These are phyloP conservation scores for Phytopythium mirpurense DNA, from an alignment of 352 stramenopile genomes.

Conservation along the genomic window DNA sequence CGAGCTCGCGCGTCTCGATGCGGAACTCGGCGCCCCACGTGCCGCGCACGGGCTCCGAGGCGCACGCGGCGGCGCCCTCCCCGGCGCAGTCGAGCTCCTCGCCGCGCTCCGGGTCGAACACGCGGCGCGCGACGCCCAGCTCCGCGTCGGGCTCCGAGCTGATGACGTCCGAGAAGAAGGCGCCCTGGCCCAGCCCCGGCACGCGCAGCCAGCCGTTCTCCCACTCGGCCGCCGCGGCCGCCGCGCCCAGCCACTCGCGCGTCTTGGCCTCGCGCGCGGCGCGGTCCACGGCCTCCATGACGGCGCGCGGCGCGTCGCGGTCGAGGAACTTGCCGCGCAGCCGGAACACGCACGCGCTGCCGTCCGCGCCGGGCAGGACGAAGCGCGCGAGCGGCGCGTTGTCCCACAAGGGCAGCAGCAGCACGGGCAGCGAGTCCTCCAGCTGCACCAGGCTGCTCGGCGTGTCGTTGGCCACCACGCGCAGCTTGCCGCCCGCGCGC, in stretches of 20 bases:
- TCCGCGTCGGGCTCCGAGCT: constrained; percentile 17
- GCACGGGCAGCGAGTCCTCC: constrained; percentile 5
- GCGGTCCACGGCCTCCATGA: constrained; percentile 18
- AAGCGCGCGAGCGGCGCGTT: constrained; percentile 18
- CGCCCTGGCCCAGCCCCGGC: constrained; percentile 9
- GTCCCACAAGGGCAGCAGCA: constrained; percentile 38
- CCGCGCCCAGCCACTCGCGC: constrained; percentile 22
- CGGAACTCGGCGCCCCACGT: constrained; percentile 25
- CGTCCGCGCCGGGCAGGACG: constrained; percentile 24
- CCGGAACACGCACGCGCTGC: constrained; percentile 11
- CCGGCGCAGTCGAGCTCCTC: constrained; percentile 28
- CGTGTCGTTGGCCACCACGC: constrained; percentile 19
- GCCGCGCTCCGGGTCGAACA: constrained; percentile 31
- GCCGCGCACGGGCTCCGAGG: neutral
- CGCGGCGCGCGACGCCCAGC: constrained; percentile 17
- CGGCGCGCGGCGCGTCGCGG: constrained; percentile 5
- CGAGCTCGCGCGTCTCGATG: constrained; percentile 11
- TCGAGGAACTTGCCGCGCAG: constrained; percentile 28
- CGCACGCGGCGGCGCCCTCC: constrained; percentile 7
- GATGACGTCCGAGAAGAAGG: constrained; percentile 34
- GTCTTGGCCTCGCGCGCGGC: constrained; percentile 24
- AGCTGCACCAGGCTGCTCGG: too few species aligned
- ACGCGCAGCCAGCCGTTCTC: constrained; percentile 32
- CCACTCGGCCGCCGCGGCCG: constrained; percentile 15
- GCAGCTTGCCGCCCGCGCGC: constrained; percentile 14